These are phyloP conservation scores for rapeseed (Brassica napus) DNA, from an alignment of 345 rosid genomes.

Conservation along the genomic window Da-Ae NC_063446.1:11935501-11936000, in stretches of 20 bases:
- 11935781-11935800: slow-evolving; percentile 94
- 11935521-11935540: slow-evolving; percentile 95
- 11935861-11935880: slow-evolving; percentile 93
- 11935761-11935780: slow-evolving; percentile 98
- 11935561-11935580: neutral
- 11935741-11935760: slow-evolving; percentile 50
- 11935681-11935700: neutral
- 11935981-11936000: slow-evolving; percentile 4
- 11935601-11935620: slow-evolving; percentile 61
- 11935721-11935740: slow-evolving; percentile 15
- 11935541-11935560: neutral
- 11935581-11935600: neutral
- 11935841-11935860: slow-evolving; percentile 94
- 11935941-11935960: slow-evolving; percentile 71
- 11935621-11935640: slow-evolving; percentile 75
- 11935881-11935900: slow-evolving; percentile 92
- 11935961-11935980: neutral
- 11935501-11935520: slow-evolving; percentile 96
- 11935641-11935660: slow-evolving; percentile 96
- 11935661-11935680: slow-evolving; percentile 86
- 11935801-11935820: slow-evolving; percentile 91
- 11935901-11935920: slow-evolving; percentile 95
- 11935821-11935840: slow-evolving; percentile 88
- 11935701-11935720: neutral
- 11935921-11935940: slow-evolving; percentile 97